These are phyloP conservation scores for Funneliformis mosseae DNA, from an alignment of 192 early-diverging fungal genomes.

Conservation along the genomic window DNA sequence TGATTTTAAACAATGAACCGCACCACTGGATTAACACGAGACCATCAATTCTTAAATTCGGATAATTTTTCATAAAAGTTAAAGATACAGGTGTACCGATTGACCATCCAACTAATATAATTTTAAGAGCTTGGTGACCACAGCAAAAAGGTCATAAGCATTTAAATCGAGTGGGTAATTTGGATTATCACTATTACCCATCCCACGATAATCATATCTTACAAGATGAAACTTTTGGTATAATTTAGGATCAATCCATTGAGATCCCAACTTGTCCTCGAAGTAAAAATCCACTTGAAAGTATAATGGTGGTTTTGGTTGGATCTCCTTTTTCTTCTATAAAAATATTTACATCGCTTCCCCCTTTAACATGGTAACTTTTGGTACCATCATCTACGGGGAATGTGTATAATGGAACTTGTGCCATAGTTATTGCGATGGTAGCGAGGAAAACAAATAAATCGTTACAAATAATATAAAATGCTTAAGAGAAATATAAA, in stretches of 20 bases:
- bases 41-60: not conserved
- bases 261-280: not conserved
- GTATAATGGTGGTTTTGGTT: not conserved
- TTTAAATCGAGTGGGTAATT: not conserved
- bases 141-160: not conserved
- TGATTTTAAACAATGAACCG: not conserved
- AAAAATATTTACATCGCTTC: not conserved
- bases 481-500: too few relatives aligned
- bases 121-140: not conserved
- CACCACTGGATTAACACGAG: not conserved
- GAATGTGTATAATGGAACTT: not conserved
- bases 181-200: not conserved
- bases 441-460: not conserved
- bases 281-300: not conserved
- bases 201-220: slow-evolving; percentile 9
- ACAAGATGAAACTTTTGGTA: not conserved
- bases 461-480: too few relatives aligned
- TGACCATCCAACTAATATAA: not conserved
- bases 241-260: not conserved
- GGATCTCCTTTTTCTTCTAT: not conserved
- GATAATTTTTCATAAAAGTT: not conserved
- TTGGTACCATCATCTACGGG: not conserved
- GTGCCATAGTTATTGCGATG: not conserved
- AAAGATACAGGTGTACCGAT: not conserved
- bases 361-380: not conserved